Conservation (phyloP, 1,284 basidiomycete genomes). For the Ustilago curta region DNA sequence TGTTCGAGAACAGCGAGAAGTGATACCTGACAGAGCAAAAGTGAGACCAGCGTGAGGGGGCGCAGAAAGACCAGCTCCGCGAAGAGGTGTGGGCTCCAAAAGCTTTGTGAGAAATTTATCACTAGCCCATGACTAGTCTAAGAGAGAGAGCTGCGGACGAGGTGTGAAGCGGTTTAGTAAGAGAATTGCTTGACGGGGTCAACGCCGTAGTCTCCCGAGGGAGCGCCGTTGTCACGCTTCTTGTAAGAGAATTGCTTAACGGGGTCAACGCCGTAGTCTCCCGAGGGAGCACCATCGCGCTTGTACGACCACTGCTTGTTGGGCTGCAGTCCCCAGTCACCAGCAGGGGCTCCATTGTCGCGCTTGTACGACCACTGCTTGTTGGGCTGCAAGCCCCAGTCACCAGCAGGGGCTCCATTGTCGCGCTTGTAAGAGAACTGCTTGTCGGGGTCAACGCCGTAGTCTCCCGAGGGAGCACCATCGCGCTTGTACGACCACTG, state of each 20-base stretch:
- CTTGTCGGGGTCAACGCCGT: conserved; percentile 14
- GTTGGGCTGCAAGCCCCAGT: conserved; percentile 18
- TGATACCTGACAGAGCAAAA: not conserved
- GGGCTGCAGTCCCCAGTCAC: conserved; percentile 17
- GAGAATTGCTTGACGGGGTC: no score
- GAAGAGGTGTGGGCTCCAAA: not conserved
- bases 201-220: no score
- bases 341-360: conserved; percentile 24
- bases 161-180: conserved; percentile 3
- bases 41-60: not conserved
- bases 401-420: conserved; percentile 11
- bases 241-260: no score
- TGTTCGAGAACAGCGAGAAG: not conserved
- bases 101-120: no score
- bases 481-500: conserved; percentile 10
- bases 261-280: no score
- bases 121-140: not conserved
- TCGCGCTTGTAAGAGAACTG: conserved; percentile 31
- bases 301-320: no score
- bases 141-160: not conserved
- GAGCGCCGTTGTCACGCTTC: conserved; percentile 25
- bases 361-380: conserved; percentile 24
- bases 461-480: conserved; percentile 28
- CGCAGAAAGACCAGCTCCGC: conserved; percentile 1
- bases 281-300: no score